These are phyloP conservation scores for Neoscytalidium dimidiatum DNA, from an alignment of 2,329 filamentous ascomycete genomes.

Conservation along the genomic window DNA sequence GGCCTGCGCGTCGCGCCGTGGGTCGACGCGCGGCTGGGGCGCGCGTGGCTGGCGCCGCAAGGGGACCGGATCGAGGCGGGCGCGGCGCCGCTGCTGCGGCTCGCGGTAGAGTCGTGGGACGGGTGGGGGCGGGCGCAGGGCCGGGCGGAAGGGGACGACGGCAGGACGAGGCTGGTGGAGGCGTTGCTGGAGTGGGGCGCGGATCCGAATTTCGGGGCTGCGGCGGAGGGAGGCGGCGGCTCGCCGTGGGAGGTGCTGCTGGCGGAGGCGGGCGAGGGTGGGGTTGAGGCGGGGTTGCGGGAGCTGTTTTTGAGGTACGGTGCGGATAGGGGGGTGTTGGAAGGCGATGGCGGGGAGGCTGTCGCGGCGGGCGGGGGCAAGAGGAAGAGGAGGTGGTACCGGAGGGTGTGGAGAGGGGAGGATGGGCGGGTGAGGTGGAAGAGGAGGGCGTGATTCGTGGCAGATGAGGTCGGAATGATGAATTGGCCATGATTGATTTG, in stretches of 20 bases:
- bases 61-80: slow-evolving; percentile 22
- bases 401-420: slow-evolving; percentile 14
- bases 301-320: slow-evolving; percentile 31
- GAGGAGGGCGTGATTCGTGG: slow-evolving; percentile 19
- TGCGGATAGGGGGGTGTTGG: slow-evolving; percentile 24
- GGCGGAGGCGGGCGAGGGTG: slow-evolving; percentile 9
- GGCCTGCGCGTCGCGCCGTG: neutral
- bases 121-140: neutral
- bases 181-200: slow-evolving; percentile 5
- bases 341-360: too few species aligned
- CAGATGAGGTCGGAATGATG: too few species aligned
- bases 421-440: slow-evolving; percentile 26
- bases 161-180: neutral
- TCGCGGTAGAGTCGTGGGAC: neutral
- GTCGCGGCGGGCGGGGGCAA: neutral
- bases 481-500: too few species aligned
- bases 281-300: slow-evolving; percentile 31
- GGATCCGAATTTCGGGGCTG: neutral
- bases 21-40: neutral
- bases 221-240: too few species aligned
- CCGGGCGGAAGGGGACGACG: neutral
- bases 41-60: neutral
- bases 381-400: neutral
- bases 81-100: slow-evolving; percentile 22
- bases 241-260: slow-evolving; percentile 1